Conservation (phyloP, 2,329 filamentous ascomycete species). For the Xylaria sp. region DNA sequence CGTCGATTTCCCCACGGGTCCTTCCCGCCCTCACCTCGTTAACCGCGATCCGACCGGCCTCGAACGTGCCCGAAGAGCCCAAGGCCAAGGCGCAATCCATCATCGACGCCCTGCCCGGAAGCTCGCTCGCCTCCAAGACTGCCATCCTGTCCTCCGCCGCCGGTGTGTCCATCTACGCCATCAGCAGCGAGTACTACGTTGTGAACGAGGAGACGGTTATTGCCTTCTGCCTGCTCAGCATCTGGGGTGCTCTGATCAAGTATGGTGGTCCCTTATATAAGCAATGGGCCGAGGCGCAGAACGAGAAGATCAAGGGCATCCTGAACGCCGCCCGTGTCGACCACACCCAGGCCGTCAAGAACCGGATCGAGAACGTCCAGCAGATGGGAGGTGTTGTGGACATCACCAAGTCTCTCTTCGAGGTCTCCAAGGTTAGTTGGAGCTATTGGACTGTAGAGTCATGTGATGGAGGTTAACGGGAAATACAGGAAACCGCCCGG, state of each 20-base stretch:
- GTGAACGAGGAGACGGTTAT: slow-evolving; percentile 99
- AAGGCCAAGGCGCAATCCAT: slow-evolving; percentile 97
- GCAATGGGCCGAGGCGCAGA: slow-evolving; percentile 88
- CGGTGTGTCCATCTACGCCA: slow-evolving; percentile 88
- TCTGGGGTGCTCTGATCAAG: slow-evolving; percentile 91
- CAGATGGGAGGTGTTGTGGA: slow-evolving; percentile 94
- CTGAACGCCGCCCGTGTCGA: slow-evolving; percentile 91
- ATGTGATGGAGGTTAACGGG: slow-evolving; percentile 3
- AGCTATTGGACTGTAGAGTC: background rate
- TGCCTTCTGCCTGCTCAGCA: slow-evolving; percentile 86
- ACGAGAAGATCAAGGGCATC: slow-evolving; percentile 91
- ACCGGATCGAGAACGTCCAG: slow-evolving; percentile 90
- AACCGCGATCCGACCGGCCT: slow-evolving; percentile 69
- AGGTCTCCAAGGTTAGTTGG: slow-evolving; percentile 86
- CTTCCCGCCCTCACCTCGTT: slow-evolving; percentile 74
- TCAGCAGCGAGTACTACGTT: slow-evolving; percentile 99
- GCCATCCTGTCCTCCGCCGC: slow-evolving; percentile 93
- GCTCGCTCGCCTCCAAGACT: slow-evolving; percentile 90
- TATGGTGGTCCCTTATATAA: slow-evolving; percentile 91
- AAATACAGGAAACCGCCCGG: slow-evolving; percentile 83
- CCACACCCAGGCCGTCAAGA: slow-evolving; percentile 94
- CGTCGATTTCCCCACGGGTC: slow-evolving; percentile 73
- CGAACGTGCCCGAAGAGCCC: slow-evolving; percentile 80
- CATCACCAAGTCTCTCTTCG: slow-evolving; percentile 95
- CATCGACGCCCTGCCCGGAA: slow-evolving; percentile 90